phyloP scores from a whole-genome alignment of 257 asterid genomes.

The Thymus mandschuricus region DNA sequence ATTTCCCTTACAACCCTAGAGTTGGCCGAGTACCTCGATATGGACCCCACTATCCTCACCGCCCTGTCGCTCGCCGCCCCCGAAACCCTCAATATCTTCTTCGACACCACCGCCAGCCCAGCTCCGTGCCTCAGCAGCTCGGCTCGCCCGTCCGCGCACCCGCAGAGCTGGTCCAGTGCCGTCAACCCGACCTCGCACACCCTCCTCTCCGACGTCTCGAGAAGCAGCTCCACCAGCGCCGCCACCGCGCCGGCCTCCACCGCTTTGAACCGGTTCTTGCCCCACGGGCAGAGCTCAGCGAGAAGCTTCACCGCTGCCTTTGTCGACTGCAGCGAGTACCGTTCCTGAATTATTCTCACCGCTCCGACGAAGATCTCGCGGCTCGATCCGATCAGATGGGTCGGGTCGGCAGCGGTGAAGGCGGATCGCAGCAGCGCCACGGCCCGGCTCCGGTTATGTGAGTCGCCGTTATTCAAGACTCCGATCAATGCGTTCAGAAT shows the following conservation, averaged over 20 bases:
- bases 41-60: slow-evolving; percentile 55
- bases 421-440: slow-evolving; percentile 41
- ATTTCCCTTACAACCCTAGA: slow-evolving; percentile 64
- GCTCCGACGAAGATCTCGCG: slow-evolving; percentile 36
- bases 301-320: slow-evolving; percentile 64
- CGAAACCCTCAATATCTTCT: slow-evolving; percentile 80
- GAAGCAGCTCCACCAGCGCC: slow-evolving; percentile 54
- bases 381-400: slow-evolving; percentile 34
- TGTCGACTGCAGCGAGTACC: slow-evolving; percentile 43
- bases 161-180: slow-evolving; percentile 64
- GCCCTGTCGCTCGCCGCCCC: slow-evolving; percentile 57
- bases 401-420: slow-evolving; percentile 51
- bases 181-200: slow-evolving; percentile 48
- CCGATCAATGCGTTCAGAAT: slow-evolving; percentile 41
- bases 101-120: slow-evolving; percentile 72
- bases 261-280: slow-evolving; percentile 65
- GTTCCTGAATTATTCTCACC: slow-evolving; percentile 39
- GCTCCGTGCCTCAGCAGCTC: slow-evolving; percentile 69
- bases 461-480: slow-evolving; percentile 38
- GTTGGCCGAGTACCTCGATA: slow-evolving; percentile 52
- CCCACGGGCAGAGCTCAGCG: slow-evolving; percentile 62
- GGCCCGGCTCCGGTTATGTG: slow-evolving; percentile 37
- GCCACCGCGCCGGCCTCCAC: slow-evolving; percentile 48
- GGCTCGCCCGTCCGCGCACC: slow-evolving; percentile 82
- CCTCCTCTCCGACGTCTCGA: slow-evolving; percentile 52